Percentiles rank a stretch among this genome's conserved stretches.
Conservation (phyloP, 768 basidiomycete genomes). For the Trametes cubensis region DNA sequence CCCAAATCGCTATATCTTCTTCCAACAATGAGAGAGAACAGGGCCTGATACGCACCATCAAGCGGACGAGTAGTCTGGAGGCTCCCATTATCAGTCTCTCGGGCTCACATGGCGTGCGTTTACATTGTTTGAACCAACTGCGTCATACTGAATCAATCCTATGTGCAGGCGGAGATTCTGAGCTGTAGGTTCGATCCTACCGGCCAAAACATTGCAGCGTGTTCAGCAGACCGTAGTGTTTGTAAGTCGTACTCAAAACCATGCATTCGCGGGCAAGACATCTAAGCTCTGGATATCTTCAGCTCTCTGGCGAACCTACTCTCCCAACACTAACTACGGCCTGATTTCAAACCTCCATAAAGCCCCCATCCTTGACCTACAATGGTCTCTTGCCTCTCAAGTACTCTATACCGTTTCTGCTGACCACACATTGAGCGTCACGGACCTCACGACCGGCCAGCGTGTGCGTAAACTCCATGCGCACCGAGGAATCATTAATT, state of each 20-base stretch:
- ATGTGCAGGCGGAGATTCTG: slow-evolving; percentile 74
- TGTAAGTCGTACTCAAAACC: slow-evolving; percentile 57
- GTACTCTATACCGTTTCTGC: slow-evolving; percentile 82
- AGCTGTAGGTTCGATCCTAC: slow-evolving; percentile 93
- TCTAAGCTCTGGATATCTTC: background rate
- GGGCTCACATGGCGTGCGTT: slow-evolving; percentile 82
- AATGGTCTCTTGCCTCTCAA: slow-evolving; percentile 80
- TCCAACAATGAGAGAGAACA: slow-evolving; percentile 73
- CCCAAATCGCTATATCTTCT: slow-evolving; percentile 76
- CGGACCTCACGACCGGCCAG: slow-evolving; percentile 83
- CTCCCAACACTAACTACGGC: slow-evolving; percentile 92
- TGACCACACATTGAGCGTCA: slow-evolving; percentile 80
- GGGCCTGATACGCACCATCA: slow-evolving; percentile 80
- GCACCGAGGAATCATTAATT: slow-evolving; percentile 90
- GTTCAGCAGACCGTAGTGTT: slow-evolving; percentile 86
- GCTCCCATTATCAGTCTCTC: slow-evolving; percentile 92
- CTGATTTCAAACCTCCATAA: slow-evolving; percentile 83
- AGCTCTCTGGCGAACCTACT: slow-evolving; percentile 91
- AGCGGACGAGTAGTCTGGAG: slow-evolving; percentile 90
- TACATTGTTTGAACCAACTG: background rate
- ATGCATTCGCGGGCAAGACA: too few relatives aligned
- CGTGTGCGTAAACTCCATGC: slow-evolving; percentile 81
- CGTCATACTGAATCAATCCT: background rate
- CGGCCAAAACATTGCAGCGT: slow-evolving; percentile 92
- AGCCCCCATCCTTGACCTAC: slow-evolving; percentile 89